Conservation (phyloP, 2,329 filamentous ascomycete genomes). For the Ceratocystis harringtonii region DNA sequence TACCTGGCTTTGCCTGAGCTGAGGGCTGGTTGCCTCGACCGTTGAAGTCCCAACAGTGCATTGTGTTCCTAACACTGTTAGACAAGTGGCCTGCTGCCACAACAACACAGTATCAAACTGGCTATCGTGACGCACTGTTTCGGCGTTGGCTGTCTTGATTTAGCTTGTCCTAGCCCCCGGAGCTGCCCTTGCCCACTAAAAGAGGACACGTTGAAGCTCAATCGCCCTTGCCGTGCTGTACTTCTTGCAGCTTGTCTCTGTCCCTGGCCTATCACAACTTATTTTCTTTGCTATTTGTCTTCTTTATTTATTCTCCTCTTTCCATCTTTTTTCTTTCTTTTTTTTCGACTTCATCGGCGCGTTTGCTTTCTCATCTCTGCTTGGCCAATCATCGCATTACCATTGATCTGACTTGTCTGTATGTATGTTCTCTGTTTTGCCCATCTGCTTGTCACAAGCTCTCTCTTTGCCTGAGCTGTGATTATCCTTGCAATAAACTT, state of each 20-base stretch:
- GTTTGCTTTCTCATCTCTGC: conserved; percentile 1
- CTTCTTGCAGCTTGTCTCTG: neutral
- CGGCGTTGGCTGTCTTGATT: neutral
- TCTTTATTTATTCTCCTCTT: conserved; percentile 22
- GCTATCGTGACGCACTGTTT: neutral
- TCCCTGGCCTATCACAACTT: neutral
- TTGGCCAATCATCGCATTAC: neutral
- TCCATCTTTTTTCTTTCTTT: neutral
- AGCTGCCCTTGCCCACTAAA: conserved; percentile 14
- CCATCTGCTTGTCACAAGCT: neutral
- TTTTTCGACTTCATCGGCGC: conserved; percentile 1
- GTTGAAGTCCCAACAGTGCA: neutral
- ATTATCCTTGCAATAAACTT: conserved; percentile 36
- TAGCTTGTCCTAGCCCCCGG: neutral
- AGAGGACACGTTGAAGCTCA: conserved; percentile 18
- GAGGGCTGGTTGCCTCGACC: neutral
- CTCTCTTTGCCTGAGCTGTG: neutral
- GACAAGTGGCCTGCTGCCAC: neutral
- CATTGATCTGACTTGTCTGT: neutral
- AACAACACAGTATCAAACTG: neutral
- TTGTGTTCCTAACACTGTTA: neutral
- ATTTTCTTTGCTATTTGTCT: conserved; percentile 8
- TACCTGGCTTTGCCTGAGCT: neutral
- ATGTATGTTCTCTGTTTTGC: neutral
- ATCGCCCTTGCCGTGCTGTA: neutral